Percentiles rank a stretch among this genome's conserved stretches.
Conservation (phyloP, 2,329 filamentous ascomycete genomes). For the Aspergillus japonicus region DNA sequence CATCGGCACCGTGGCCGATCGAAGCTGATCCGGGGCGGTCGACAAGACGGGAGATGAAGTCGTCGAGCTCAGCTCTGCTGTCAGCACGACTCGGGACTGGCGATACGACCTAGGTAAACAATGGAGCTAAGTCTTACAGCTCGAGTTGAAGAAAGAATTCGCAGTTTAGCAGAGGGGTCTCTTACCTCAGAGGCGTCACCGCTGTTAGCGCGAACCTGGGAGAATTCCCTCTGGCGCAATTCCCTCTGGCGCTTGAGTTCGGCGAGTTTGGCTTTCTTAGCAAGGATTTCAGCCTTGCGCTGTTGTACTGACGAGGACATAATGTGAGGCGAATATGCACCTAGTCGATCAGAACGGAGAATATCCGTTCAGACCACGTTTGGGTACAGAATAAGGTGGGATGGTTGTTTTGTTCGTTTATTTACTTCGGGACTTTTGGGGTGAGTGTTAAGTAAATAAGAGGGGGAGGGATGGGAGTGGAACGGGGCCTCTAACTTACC, state of each 20-base stretch:
- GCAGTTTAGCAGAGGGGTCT: not conserved
- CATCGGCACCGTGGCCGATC: conserved; percentile 51
- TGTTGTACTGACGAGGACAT: conserved; percentile 54
- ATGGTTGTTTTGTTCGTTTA: not conserved
- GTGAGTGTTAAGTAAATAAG: not conserved
- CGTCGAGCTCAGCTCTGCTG: conserved; percentile 71
- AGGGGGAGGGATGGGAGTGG: not conserved
- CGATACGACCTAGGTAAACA: conserved; percentile 57
- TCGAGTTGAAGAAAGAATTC: not conserved
- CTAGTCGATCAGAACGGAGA: conserved; percentile 13
- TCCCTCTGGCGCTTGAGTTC: conserved; percentile 93
- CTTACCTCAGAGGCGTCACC: conserved; percentile 70
- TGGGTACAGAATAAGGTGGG: not conserved
- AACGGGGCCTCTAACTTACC: too few species aligned
- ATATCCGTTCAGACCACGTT: conserved; percentile 2
- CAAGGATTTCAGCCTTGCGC: conserved; percentile 91
- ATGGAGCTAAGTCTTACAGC: conserved; percentile 13
- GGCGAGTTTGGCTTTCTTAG: conserved; percentile 94
- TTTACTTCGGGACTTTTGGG: not conserved
- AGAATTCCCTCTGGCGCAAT: conserved; percentile 73
- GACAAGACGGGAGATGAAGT: conserved; percentile 78
- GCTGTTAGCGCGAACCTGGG: conserved; percentile 65
- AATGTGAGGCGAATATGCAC: conserved; percentile 12
- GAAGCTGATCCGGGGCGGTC: conserved; percentile 72
- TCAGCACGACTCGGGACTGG: conserved; percentile 69